These are phyloP conservation scores for Russula emetica DNA, from an alignment of 768 basidiomycete species.

Conservation along the genomic window DNA sequence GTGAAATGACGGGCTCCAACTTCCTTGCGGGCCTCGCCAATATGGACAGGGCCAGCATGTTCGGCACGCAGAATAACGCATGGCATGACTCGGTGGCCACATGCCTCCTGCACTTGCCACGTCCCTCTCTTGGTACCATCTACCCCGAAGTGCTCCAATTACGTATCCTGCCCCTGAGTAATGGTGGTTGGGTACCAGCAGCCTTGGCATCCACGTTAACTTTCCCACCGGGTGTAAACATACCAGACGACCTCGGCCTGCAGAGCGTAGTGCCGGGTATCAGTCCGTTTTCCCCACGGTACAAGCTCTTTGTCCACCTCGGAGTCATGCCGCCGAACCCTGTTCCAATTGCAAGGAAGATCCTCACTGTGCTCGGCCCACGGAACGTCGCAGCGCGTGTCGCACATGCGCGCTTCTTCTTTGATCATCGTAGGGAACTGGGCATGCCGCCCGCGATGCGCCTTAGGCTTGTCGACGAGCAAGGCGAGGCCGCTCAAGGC, in stretches of 20 bases:
- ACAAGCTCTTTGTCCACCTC: constrained; percentile 14
- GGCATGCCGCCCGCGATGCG: constrained; percentile 12
- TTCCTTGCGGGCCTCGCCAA: constrained; percentile 12
- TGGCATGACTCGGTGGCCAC: constrained; percentile 22
- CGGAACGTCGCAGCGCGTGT: constrained; percentile 5
- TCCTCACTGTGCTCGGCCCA: constrained; percentile 8
- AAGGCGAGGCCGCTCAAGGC: neutral
- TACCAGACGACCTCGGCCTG: constrained; percentile 23
- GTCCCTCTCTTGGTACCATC: neutral
- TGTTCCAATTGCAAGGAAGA: constrained; percentile 15
- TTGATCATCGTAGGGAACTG: constrained; percentile 14
- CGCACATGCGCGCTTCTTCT: constrained; percentile 24
- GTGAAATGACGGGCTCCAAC: constrained; percentile 18
- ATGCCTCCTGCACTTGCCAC: neutral
- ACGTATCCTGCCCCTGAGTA: constrained; percentile 19
- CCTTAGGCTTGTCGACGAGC: constrained; percentile 20
- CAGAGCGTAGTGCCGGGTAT: constrained; percentile 21
- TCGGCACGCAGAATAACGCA: neutral
- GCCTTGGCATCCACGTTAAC: neutral
- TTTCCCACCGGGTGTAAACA: constrained; percentile 15
- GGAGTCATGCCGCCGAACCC: constrained; percentile 19
- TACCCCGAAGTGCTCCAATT: constrained; percentile 1
- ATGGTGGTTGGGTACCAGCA: constrained; percentile 14
- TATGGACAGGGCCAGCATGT: constrained; percentile 9
- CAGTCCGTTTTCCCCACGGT: constrained; percentile 7